A percentile compares a stretch with the other conserved stretches of the same genome.
phyloP scores from a whole-genome alignment of 2,329 filamentous ascomycete genomes.

The Sclerotinia borealis region DNA sequence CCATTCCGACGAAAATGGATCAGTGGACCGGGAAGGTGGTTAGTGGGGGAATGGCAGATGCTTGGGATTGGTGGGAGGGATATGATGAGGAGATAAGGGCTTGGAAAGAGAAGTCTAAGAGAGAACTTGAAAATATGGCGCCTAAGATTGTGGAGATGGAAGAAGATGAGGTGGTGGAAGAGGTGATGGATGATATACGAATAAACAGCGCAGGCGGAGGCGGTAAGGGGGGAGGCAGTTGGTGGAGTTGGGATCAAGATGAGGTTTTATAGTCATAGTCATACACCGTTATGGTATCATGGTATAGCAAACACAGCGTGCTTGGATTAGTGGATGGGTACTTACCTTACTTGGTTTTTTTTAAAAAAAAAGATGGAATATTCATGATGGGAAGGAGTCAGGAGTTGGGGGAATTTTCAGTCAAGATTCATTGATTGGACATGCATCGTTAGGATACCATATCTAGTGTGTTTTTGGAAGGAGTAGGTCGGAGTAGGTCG shows the following conservation, averaged over 20 bases:
- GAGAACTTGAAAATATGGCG: neutral
- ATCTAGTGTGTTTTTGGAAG: neutral
- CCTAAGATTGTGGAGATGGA: neutral
- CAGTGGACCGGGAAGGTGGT: slow-evolving; percentile 42
- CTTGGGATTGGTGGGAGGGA: slow-evolving; percentile 7
- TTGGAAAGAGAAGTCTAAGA: neutral
- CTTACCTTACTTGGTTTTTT: neutral
- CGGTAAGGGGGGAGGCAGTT: neutral
- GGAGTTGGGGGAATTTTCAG: neutral
- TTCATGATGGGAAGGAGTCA: neutral
- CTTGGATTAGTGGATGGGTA: neutral
- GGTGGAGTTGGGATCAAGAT: slow-evolving; percentile 7
- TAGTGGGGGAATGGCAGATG: slow-evolving; percentile 7
- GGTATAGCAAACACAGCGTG: neutral
- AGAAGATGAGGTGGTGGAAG: neutral
- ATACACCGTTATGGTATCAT: no score
- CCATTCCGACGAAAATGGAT: slow-evolving; percentile 56
- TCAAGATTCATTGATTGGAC: neutral
- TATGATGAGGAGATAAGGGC: neutral
- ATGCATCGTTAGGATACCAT: neutral
- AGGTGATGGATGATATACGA: neutral
- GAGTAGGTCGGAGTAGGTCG: neutral
- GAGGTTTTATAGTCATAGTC: neutral
- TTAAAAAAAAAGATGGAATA: slow-evolving; percentile 6
- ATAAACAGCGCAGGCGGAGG: neutral